Evolutionary conservation across 176 grass and related monocot genomes (phyloP).

Genomic region (Carex cristatella): DNA sequence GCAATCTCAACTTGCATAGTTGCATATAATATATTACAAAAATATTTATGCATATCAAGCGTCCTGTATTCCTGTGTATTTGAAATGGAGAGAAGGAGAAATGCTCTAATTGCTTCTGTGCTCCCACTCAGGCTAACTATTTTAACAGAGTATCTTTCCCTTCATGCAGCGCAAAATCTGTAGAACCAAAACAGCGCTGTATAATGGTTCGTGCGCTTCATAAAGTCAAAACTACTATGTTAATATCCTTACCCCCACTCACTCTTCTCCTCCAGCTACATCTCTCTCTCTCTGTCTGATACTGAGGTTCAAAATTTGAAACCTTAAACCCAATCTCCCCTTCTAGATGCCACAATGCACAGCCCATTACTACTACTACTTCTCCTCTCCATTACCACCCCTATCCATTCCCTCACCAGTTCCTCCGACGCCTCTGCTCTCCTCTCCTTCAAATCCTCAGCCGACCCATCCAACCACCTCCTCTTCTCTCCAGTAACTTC

Average conservation of each 20-base stretch:
- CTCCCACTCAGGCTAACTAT: background rate
- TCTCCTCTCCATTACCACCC: background rate
- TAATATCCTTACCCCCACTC: background rate
- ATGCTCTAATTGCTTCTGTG: background rate
- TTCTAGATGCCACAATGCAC: background rate
- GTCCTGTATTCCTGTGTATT: background rate
- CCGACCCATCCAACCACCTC: constrained; percentile 47
- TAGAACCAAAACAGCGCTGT: no score
- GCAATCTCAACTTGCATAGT: no score
- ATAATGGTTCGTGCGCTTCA: no score
- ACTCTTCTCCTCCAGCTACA: background rate
- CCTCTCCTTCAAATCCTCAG: constrained; percentile 62
- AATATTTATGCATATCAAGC: no score
- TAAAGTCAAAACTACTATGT: no score
- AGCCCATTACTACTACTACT: background rate
- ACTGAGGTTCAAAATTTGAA: background rate
- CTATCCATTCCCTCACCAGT: background rate
- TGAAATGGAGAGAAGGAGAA: background rate
- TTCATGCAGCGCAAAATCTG: no score
- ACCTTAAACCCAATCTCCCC: background rate
- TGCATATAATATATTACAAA: no score
- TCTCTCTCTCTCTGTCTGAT: background rate
- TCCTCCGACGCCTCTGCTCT: constrained; percentile 24
- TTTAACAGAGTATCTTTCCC: no score
- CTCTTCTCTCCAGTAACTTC: background rate